Conservation (phyloP, 2,329 filamentous ascomycete genomes). For the Knufia petricola region DNA sequence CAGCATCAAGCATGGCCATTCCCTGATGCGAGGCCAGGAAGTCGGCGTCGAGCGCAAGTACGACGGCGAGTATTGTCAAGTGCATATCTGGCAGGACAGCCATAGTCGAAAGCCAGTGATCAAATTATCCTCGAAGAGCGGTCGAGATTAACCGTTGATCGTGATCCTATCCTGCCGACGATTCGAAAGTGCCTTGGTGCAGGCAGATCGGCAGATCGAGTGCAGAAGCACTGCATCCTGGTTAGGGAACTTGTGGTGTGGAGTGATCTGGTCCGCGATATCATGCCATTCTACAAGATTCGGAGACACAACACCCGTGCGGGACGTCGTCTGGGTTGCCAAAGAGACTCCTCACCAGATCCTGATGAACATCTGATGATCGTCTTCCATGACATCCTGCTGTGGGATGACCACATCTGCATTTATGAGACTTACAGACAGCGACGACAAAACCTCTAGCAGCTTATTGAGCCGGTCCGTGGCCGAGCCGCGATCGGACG, state of each 20-base stretch:
- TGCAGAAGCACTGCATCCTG: no score
- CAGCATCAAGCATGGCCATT: slow-evolving; percentile 60
- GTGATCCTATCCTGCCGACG: slow-evolving; percentile 47
- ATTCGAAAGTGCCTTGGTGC: no score
- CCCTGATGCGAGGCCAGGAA: slow-evolving; percentile 43
- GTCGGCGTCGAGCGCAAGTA: no score
- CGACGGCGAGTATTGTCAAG: no score
- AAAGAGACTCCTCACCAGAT: no score
- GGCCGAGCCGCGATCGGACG: slow-evolving; percentile 60
- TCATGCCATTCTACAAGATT: slow-evolving; percentile 70
- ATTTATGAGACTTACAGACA: slow-evolving; percentile 32
- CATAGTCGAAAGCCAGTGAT: slow-evolving; percentile 40
- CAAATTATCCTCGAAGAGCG: slow-evolving; percentile 83
- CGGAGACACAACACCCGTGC: slow-evolving; percentile 67
- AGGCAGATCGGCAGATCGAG: no score
- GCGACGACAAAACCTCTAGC: slow-evolving; percentile 44
- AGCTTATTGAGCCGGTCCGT: slow-evolving; percentile 43
- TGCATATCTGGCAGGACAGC: no score
- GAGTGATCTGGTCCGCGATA: slow-evolving; percentile 54
- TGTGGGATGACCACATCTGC: no score
- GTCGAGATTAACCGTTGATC: slow-evolving; percentile 63
- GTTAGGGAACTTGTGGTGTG: slow-evolving; percentile 76
- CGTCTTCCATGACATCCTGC: no score
- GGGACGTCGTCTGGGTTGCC: slow-evolving; percentile 54
- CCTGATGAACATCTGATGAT: no score